Evolutionary conservation across 768 basidiomycete genomes (phyloP).

Genomic region (Pleurotus salmoneostramineus): DNA sequence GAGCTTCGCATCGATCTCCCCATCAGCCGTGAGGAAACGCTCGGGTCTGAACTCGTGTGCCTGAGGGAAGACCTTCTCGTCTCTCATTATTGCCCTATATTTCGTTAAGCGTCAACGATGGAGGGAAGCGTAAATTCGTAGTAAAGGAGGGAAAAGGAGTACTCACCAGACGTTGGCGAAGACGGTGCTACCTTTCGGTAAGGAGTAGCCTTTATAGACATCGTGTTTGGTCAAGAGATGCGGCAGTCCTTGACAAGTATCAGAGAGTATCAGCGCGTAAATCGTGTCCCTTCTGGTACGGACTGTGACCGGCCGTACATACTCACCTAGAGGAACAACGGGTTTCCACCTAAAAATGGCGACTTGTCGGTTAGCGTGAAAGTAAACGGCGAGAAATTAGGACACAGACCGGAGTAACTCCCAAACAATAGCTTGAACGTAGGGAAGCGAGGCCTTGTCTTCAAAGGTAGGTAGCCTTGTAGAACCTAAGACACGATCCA

Average conservation of each 20-base stretch:
- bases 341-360: constrained; percentile 16
- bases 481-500: constrained; percentile 22
- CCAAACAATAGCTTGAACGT: constrained; percentile 18
- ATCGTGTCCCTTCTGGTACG: no score
- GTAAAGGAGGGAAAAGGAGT: not conserved
- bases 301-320: not conserved
- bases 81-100: constrained; percentile 28
- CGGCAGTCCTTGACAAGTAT: constrained; percentile 6
- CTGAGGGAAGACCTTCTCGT: constrained; percentile 28
- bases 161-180: constrained; percentile 14
- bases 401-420: constrained; percentile 13
- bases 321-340: constrained; percentile 19
- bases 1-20: constrained; percentile 14
- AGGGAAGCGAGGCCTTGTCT: constrained; percentile 16
- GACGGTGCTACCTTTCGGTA: constrained; percentile 11
- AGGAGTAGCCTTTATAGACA: constrained; percentile 11
- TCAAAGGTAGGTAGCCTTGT: constrained; percentile 16
- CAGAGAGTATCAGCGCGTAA: not conserved
- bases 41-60: constrained; percentile 34
- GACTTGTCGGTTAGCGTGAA: not conserved
- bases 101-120: no score
- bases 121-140: not conserved
- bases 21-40: constrained; percentile 25
- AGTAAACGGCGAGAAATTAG: not conserved
- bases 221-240: constrained; percentile 8